These are phyloP conservation scores for Aphanomyces stellatus DNA, from an alignment of 352 stramenopile genomes.

Conservation along the genomic window DNA sequence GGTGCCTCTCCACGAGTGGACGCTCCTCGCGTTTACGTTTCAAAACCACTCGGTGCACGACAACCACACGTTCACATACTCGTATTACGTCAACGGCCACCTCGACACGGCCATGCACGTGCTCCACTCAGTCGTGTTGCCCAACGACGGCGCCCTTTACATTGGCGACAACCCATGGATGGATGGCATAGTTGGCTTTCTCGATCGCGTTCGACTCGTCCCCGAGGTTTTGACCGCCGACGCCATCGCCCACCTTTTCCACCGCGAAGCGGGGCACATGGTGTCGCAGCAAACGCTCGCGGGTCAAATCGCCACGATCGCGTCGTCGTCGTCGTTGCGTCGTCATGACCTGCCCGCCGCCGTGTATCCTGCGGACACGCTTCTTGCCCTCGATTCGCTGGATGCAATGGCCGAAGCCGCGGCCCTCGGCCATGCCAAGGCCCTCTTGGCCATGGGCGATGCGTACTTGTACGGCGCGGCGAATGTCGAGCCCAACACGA, in stretches of 20 bases:
- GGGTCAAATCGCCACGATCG: constrained; percentile 14
- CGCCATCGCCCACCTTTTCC: constrained; percentile 10
- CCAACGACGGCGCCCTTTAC: constrained; percentile 52
- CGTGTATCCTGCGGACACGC: too few species aligned
- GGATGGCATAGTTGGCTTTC: constrained; percentile 51
- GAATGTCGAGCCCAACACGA: constrained; percentile 20
- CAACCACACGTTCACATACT: constrained; percentile 23
- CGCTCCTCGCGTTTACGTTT: constrained; percentile 65
- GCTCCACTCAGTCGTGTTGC: constrained; percentile 29
- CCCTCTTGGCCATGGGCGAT: constrained; percentile 27
- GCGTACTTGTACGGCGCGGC: constrained; percentile 33
- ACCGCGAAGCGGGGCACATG: not conserved
- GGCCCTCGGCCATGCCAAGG: constrained; percentile 26
- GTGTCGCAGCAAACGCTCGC: not conserved
- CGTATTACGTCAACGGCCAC: constrained; percentile 49
- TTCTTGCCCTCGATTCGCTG: too few species aligned
- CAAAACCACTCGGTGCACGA: constrained; percentile 35
- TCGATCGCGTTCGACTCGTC: constrained; percentile 47
- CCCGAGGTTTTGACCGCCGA: constrained; percentile 23
- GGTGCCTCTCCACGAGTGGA: constrained; percentile 48
- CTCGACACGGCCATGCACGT: constrained; percentile 43
- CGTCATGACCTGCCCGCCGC: too few species aligned
- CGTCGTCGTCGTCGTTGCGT: too few species aligned
- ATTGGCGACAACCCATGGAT: constrained; percentile 63
- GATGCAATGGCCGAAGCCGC: constrained; percentile 31